phyloP scores from a whole-genome alignment of 192 early-diverging fungal genomes.

The Chytriomyces confervae region DNA sequence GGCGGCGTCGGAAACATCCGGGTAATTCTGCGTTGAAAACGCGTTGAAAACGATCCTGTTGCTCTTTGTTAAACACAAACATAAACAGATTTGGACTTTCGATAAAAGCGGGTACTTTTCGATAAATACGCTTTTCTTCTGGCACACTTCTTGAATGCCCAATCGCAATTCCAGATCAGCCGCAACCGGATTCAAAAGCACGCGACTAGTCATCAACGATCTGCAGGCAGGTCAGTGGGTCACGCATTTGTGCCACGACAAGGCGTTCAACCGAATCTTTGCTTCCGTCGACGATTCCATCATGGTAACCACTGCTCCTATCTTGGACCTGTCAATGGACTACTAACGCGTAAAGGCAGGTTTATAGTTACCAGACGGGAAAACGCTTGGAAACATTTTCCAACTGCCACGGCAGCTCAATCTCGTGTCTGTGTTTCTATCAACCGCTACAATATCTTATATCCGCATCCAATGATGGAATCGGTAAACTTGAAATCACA shows the following conservation, averaged over 20 bases:
- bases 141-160: neutral
- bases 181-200: slow-evolving; percentile 38
- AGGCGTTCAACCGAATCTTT: slow-evolving; percentile 42
- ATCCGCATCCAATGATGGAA: slow-evolving; percentile 55
- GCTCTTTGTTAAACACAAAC: neutral
- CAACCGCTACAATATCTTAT: slow-evolving; percentile 50
- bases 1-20: slow-evolving; percentile 55
- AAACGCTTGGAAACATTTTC: slow-evolving; percentile 42
- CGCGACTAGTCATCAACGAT: slow-evolving; percentile 50
- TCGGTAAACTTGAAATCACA: slow-evolving; percentile 40
- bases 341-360: slow-evolving; percentile 30
- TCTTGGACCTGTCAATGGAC: neutral
- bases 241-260: slow-evolving; percentile 36
- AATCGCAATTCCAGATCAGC: neutral
- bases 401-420: slow-evolving; percentile 51
- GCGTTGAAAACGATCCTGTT: neutral
- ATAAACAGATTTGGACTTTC: slow-evolving; percentile 47
- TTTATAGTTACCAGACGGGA: slow-evolving; percentile 56
- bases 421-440: slow-evolving; percentile 48
- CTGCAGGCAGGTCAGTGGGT: slow-evolving; percentile 56
- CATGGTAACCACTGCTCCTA: slow-evolving; percentile 34
- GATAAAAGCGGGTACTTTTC: slow-evolving; percentile 24
- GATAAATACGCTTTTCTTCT: neutral
- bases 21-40: slow-evolving; percentile 23
- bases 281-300: slow-evolving; percentile 50